Evolutionary conservation across 2,329 filamentous ascomycete species (phyloP).

Genomic region (Penicillium expansum): DNA sequence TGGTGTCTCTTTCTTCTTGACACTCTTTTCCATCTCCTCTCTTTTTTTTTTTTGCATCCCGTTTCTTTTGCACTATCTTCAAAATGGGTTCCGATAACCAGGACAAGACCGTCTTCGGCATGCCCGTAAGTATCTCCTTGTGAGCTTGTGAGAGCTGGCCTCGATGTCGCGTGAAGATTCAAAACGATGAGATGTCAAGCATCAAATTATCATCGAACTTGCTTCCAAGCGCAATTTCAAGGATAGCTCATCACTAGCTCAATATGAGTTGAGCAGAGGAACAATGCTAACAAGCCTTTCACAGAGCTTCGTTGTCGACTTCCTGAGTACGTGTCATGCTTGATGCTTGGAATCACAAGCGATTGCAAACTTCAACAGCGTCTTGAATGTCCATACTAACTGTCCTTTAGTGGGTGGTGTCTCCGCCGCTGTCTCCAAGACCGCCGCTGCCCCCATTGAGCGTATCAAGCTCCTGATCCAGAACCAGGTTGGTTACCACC

Average conservation of each 20-base stretch:
- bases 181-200: neutral
- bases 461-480: slow-evolving; percentile 99
- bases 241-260: neutral
- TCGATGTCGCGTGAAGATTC: neutral
- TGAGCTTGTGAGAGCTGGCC: neutral
- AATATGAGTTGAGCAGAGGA: neutral
- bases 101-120: slow-evolving; percentile 56
- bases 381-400: slow-evolving; percentile 41
- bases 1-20: slow-evolving; percentile 34
- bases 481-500: slow-evolving; percentile 80
- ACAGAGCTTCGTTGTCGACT: slow-evolving; percentile 93
- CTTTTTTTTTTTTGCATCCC: slow-evolving; percentile 39
- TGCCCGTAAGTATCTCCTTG: slow-evolving; percentile 43
- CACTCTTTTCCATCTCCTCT: slow-evolving; percentile 38
- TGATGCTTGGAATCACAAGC: neutral
- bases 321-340: slow-evolving; percentile 78
- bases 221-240: neutral
- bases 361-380: neutral
- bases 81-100: slow-evolving; percentile 50
- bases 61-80: slow-evolving; percentile 43
- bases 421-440: slow-evolving; percentile 99
- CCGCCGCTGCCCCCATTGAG: slow-evolving; percentile 98
- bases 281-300: slow-evolving; percentile 30
- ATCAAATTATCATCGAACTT: slow-evolving; percentile 6
- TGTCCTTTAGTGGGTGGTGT: slow-evolving; percentile 88